phyloP scores from a whole-genome alignment of 495 filamentous ascomycete species.

The Paragyromitra xinjiangensis region DNA sequence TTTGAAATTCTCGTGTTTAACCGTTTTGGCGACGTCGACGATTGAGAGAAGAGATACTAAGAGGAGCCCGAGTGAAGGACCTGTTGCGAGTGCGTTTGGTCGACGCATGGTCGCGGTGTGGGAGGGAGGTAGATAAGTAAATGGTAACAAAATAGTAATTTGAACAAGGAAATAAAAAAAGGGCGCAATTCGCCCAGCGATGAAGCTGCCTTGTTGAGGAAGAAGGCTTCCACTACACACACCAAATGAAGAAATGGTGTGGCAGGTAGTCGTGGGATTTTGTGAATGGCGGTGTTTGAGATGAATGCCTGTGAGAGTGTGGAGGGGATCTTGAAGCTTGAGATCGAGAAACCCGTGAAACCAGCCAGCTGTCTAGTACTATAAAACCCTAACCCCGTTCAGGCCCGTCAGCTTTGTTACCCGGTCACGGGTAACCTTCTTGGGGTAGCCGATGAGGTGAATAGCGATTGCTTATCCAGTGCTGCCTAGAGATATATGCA shows the following conservation, averaged over 20 bases:
- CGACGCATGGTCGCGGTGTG: conserved; percentile 30
- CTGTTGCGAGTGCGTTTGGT: conserved; percentile 23
- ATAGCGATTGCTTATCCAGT: neutral
- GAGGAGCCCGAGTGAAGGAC: conserved; percentile 26
- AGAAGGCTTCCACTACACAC: neutral
- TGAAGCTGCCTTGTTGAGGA: conserved; percentile 14
- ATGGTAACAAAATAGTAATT: neutral
- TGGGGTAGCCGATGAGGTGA: neutral
- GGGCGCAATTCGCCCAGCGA: conserved; percentile 36
- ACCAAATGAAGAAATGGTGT: conserved; percentile 9
- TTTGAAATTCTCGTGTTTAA: conserved; percentile 97
- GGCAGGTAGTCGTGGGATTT: conserved; percentile 4
- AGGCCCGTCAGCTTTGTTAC: neutral
- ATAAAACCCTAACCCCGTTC: conserved; percentile 29
- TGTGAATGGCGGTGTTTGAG: conserved; percentile 8
- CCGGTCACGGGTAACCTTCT: neutral
- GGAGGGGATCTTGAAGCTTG: neutral
- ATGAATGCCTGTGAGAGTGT: conserved; percentile 3
- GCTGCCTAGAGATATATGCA: neutral
- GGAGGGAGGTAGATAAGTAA: conserved; percentile 2
- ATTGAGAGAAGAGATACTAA: conserved; percentile 40
- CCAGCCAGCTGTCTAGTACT: conserved; percentile 42
- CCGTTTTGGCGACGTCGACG: conserved; percentile 66
- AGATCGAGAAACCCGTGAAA: conserved; percentile 18
- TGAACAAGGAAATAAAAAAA: neutral